Evolutionary conservation across 108 stramenopile species (phyloP).

Genomic region (Pseudonitzschia pungens): DNA sequence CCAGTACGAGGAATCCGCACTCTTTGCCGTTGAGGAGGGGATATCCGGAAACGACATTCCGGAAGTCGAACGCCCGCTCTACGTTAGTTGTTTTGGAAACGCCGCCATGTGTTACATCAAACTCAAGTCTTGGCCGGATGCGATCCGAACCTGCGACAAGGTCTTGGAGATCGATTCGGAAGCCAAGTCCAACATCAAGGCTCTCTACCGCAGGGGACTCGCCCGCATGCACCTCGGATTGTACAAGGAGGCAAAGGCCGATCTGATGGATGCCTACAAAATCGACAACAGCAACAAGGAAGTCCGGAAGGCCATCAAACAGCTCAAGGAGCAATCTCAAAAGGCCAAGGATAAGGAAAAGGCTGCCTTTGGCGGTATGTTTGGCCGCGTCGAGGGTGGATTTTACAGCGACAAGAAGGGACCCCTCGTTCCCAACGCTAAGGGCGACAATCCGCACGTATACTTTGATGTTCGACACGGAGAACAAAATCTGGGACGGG

Average conservation of each 20-base stretch:
- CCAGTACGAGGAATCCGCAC: conserved; percentile 78
- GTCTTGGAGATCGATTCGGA: conserved; percentile 83
- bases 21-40: conserved; percentile 77
- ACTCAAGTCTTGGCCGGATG: conserved; percentile 75
- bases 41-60: conserved; percentile 73
- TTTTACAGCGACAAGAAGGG: conserved; percentile 95
- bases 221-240: conserved; percentile 83
- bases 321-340: conserved; percentile 66
- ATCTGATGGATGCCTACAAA: conserved; percentile 88
- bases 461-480: conserved; percentile 91
- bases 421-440: conserved; percentile 62
- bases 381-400: conserved; percentile 68
- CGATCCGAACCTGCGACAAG: conserved; percentile 66
- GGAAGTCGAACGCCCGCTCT: conserved; percentile 68
- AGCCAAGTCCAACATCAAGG: conserved; percentile 78
- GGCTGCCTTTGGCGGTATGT: conserved; percentile 86
- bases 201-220: conserved; percentile 83
- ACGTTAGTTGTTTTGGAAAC: conserved; percentile 81
- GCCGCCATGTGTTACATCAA: conserved; percentile 93
- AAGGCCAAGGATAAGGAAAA: conserved; percentile 89
- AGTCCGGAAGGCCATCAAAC: conserved; percentile 76
- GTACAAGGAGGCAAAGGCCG: conserved; percentile 87
- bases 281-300: conserved; percentile 92
- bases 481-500: conserved; percentile 71
- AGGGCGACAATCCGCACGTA: conserved; percentile 87